These are phyloP conservation scores for Dillenia suffruticosa DNA, from an alignment of 164 flowering plant genomes.

Conservation along the genomic window DNA sequence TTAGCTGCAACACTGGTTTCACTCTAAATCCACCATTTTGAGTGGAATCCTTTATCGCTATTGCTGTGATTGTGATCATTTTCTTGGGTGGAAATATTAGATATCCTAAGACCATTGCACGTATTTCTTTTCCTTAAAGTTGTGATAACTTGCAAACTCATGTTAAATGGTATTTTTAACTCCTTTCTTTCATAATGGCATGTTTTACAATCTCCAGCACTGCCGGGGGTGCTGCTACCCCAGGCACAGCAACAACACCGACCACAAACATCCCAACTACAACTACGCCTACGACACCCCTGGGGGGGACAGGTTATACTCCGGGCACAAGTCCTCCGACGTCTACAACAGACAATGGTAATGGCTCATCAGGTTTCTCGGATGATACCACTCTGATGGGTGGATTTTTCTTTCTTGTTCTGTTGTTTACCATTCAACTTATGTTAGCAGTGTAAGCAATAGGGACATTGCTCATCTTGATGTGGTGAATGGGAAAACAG, in stretches of 20 bases:
- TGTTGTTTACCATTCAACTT: slow-evolving; percentile 2
- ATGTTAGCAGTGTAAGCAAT: not conserved
- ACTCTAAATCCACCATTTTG: too few relatives aligned
- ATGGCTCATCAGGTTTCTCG: slow-evolving; percentile 5
- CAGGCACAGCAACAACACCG: slow-evolving; percentile 4
- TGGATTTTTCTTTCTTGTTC: slow-evolving; percentile 5
- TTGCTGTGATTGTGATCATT: not conserved
- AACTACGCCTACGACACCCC: not conserved
- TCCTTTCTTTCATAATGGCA: not conserved
- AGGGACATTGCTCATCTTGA: not conserved
- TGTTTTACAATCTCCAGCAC: slow-evolving; percentile 24
- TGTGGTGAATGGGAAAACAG: not conserved
- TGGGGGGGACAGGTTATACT: not conserved
- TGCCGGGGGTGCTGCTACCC: slow-evolving; percentile 30
- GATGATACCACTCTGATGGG: not conserved
- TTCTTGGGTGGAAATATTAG: too few relatives aligned
- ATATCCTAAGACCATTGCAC: too few relatives aligned
- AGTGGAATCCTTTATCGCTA: not conserved
- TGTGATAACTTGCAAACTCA: too few relatives aligned
- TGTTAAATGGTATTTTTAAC: too few relatives aligned
- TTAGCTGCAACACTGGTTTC: too few relatives aligned
- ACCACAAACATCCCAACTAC: not conserved
- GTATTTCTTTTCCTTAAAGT: too few relatives aligned
- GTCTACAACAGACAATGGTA: slow-evolving; percentile 11
- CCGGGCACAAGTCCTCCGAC: not conserved